phyloP scores from a whole-genome alignment of 2,329 filamentous ascomycete genomes.

The Penicillium psychrosexuale region DNA sequence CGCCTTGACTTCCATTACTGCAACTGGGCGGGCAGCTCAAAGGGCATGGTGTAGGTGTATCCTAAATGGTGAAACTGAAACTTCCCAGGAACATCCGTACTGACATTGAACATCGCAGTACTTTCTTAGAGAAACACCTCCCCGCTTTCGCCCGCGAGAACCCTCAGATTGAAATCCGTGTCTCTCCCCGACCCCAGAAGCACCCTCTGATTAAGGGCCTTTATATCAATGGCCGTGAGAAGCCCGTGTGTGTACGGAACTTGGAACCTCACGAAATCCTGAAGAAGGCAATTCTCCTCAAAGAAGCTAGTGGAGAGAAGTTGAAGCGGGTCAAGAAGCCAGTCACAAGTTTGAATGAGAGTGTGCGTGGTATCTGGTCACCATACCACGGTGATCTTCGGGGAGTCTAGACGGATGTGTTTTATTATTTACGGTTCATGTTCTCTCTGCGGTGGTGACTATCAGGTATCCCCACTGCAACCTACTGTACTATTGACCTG shows the following conservation, averaged over 20 bases:
- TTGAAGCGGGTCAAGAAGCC: slow-evolving; percentile 55
- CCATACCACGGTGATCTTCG: slow-evolving; percentile 59
- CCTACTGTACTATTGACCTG: slow-evolving; percentile 32
- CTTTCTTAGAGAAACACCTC: slow-evolving; percentile 76
- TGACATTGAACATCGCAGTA: slow-evolving; percentile 46
- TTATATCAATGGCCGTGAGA: slow-evolving; percentile 87
- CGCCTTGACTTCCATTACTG: slow-evolving; percentile 95
- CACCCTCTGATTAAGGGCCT: slow-evolving; percentile 86
- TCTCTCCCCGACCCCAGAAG: slow-evolving; percentile 83
- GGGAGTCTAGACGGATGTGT: slow-evolving; percentile 40
- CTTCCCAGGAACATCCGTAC: background rate
- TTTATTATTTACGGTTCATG: slow-evolving; percentile 9
- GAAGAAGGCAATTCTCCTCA: slow-evolving; percentile 62
- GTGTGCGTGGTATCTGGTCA: slow-evolving; percentile 64
- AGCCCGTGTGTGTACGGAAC: slow-evolving; percentile 85
- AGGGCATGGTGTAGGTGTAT: slow-evolving; percentile 78
- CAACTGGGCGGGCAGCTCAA: slow-evolving; percentile 90
- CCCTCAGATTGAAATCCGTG: slow-evolving; percentile 84
- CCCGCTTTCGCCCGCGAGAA: slow-evolving; percentile 74
- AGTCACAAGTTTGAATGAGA: slow-evolving; percentile 61
- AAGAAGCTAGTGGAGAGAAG: slow-evolving; percentile 49
- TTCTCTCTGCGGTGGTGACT: slow-evolving; percentile 8
- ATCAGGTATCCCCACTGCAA: slow-evolving; percentile 16
- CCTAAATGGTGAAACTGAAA: background rate
- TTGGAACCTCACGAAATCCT: slow-evolving; percentile 75